Percentiles rank a stretch among this genome's conserved stretches.
Evolutionary conservation across 148 eudicot genomes (phyloP).

Genomic region (Tetragonia tetragonoides): DNA sequence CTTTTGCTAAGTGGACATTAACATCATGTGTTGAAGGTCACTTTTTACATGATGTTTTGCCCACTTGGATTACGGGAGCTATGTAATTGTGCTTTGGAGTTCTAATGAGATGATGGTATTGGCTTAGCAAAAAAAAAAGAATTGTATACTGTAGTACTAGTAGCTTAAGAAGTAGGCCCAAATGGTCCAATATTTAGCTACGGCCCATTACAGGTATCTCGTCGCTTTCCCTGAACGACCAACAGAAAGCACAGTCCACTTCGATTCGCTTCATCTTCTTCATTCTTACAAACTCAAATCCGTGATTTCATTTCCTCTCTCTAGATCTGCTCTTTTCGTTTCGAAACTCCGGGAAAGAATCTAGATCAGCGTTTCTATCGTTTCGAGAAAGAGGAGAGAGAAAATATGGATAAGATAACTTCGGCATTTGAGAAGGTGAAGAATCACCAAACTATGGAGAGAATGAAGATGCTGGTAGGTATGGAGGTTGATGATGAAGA

Average conservation of each 20-base stretch:
- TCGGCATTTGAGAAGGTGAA: slow-evolving; percentile 60
- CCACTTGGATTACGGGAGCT: too few relatives aligned
- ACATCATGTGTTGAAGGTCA: too few relatives aligned
- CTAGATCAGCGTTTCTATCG: not conserved
- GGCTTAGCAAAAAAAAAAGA: too few relatives aligned
- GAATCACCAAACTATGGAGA: slow-evolving; percentile 69
- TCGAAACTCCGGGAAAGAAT: not conserved
- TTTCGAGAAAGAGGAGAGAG: slow-evolving; percentile 11
- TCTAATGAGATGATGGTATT: too few relatives aligned
- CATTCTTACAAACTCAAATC: not conserved
- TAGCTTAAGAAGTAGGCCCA: not conserved
- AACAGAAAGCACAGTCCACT: not conserved
- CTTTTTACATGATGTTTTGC: too few relatives aligned
- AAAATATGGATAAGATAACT: slow-evolving; percentile 61
- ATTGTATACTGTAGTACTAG: too few relatives aligned
- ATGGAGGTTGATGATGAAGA: slow-evolving; percentile 78
- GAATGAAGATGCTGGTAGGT: slow-evolving; percentile 81
- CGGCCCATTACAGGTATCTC: not conserved
- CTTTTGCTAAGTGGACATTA: too few relatives aligned
- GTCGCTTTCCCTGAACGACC: not conserved
- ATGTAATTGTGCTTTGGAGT: too few relatives aligned
- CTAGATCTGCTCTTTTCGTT: not conserved
- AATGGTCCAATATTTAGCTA: not conserved
- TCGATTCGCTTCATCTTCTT: not conserved
- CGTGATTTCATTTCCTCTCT: not conserved